phyloP scores from a whole-genome alignment of 2,329 filamentous ascomycete species.

The Monilinia aucupariae region DNA sequence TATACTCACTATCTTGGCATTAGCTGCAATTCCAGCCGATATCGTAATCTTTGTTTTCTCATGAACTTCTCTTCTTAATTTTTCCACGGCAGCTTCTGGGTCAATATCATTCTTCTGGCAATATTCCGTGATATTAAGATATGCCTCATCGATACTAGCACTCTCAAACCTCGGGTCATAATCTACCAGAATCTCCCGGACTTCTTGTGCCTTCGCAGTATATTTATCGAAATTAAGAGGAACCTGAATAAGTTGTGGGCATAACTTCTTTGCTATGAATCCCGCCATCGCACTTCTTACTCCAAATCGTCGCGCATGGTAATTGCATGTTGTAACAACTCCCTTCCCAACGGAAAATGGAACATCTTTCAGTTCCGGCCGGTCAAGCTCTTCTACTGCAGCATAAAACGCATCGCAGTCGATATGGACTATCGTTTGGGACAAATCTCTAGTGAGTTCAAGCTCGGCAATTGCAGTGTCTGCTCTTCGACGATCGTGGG shows the following conservation, averaged over 20 bases:
- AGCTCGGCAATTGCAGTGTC: constrained; percentile 77
- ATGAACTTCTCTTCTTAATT: constrained; percentile 72
- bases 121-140: constrained; percentile 88
- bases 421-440: constrained; percentile 81
- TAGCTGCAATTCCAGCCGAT: constrained; percentile 89
- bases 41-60: constrained; percentile 78
- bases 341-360: constrained; percentile 84
- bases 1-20: constrained; percentile 62
- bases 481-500: constrained; percentile 65
- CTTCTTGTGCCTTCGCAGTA: constrained; percentile 79
- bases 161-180: constrained; percentile 91
- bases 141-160: constrained; percentile 93
- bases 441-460: constrained; percentile 72
- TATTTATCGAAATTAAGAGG: constrained; percentile 90
- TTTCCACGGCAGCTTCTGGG: constrained; percentile 68
- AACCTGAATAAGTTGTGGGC: constrained; percentile 75
- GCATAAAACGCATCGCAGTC: constrained; percentile 99
- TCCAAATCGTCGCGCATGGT: constrained; percentile 82
- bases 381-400: constrained; percentile 79
- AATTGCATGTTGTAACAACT: constrained; percentile 70
- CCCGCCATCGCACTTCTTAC: constrained; percentile 93
- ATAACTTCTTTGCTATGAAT: constrained; percentile 92
- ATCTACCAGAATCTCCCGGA: constrained; percentile 72
- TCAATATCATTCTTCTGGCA: constrained; percentile 62
- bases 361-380: constrained; percentile 76